Conservation (phyloP, 306 rosid species). For the Corylus americana region DNA sequence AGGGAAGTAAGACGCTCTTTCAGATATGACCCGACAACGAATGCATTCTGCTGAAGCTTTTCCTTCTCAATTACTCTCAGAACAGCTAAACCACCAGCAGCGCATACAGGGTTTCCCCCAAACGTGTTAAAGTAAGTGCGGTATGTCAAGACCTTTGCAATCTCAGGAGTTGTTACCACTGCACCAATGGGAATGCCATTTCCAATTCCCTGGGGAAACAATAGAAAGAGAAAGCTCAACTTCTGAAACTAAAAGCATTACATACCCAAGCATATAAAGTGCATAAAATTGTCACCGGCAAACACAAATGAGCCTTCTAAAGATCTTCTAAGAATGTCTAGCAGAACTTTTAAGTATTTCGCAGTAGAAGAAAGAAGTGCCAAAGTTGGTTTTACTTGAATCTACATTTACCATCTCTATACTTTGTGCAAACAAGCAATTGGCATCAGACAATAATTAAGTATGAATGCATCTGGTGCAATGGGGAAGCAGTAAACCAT, state of each 20-base stretch:
- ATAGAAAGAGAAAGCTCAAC: conserved; percentile 13
- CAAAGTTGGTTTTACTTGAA: not conserved
- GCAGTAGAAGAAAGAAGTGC: not conserved
- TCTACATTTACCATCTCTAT: not conserved
- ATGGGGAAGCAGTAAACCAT: not conserved
- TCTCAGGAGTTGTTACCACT: conserved; percentile 48
- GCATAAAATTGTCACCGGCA: not conserved
- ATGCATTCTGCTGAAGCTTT: conserved; percentile 41
- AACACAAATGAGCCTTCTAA: not conserved
- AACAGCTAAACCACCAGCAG: conserved; percentile 51
- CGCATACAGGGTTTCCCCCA: conserved; percentile 47
- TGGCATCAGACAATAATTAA: not conserved
- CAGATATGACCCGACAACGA: conserved; percentile 36
- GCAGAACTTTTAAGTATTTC: not conserved
- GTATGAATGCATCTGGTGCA: not conserved
- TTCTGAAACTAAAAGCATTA: conserved; percentile 7
- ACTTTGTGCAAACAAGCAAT: conserved; percentile 8
- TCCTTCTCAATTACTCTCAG: conserved; percentile 51
- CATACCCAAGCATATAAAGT: not conserved
- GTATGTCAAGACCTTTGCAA: conserved; percentile 37
- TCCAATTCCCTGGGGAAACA: conserved; percentile 48
- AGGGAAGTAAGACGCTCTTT: conserved; percentile 43
- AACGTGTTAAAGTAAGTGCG: conserved; percentile 44
- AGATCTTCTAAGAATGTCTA: not conserved
- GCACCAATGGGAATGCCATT: conserved; percentile 53